A percentile compares a stretch with the other conserved stretches of the same genome.
Evolutionary conservation across 2,329 filamentous ascomycete genomes (phyloP).

Genomic region (Colletotrichum lentis): DNA sequence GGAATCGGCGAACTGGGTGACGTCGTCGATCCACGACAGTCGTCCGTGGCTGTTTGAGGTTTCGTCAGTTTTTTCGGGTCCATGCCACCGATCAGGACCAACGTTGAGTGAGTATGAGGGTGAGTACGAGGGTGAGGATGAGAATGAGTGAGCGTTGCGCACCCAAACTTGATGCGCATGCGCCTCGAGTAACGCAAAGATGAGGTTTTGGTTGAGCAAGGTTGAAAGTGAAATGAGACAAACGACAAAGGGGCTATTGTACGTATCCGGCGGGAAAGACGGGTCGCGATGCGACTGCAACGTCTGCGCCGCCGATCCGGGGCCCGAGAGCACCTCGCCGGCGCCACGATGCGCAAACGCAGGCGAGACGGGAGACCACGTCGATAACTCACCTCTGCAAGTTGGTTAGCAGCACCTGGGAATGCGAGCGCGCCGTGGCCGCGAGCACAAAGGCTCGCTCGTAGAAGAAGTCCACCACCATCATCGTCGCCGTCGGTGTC

Average conservation of each 20-base stretch:
- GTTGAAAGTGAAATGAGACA: too few species aligned
- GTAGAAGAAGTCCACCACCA: conserved; percentile 20
- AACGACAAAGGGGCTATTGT: too few species aligned
- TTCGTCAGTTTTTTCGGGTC: conserved; percentile 12
- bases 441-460: conserved; percentile 31
- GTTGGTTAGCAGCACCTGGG: conserved; percentile 13
- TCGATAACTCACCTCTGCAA: conserved; percentile 20
- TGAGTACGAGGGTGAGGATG: too few species aligned
- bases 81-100: not conserved
- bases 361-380: not conserved
- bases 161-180: not conserved
- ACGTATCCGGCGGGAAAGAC: not conserved
- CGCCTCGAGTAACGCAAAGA: not conserved
- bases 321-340: not conserved
- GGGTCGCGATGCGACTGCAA: not conserved
- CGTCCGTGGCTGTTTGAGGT: conserved; percentile 13
- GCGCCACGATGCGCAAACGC: not conserved
- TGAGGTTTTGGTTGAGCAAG: not conserved
- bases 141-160: not conserved
- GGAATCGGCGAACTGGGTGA: conserved; percentile 51
- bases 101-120: not conserved
- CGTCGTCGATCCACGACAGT: conserved; percentile 50
- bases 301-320: not conserved
- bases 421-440: conserved; percentile 5
- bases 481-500: not conserved